Base-by-base conservation (phyloP, 2,329 filamentous ascomycete genomes). In the Coleophoma eucalyptorum region DNA sequence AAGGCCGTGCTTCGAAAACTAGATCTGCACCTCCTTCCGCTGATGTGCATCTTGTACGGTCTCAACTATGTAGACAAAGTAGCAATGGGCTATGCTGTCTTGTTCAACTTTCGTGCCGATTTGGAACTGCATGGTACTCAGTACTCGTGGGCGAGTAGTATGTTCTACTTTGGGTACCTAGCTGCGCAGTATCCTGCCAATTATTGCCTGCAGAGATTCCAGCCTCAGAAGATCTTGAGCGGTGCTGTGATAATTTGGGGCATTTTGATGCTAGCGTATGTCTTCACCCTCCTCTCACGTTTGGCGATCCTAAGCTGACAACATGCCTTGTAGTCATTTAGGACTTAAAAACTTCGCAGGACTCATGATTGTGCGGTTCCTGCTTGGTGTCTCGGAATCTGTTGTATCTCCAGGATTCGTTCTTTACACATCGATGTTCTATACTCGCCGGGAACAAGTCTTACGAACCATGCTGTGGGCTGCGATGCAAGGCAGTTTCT, bases 101-200 rank as follows among this genome's bases (percentile, higher is more conserved):
- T 44, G 10, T 44, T 44, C 4, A 26, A 44, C 12, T 44, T 44
- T 31, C 42, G 42, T 12, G 15, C 66, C 3, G 71, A 74, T 46
- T 56, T 74, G 19, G 42, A 64, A 31, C 60, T 75, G 10, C 50
- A 57, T 3, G 67, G 65, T 6, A 66, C 72, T 56, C 55, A 75
- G 47, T 75, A 75, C 53, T 69, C 73, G 55, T 75, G 72, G 72
- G 59, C 74, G 4, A 66, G 67, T 1, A 69, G 64, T 60, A 61
- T 73, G 56, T 72, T 72, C 50, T 72, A 72, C 50, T 71, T 72
- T 43, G 69, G 69, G 15, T 44, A 44, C n/a, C 26, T 44, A 11
- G 42, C 20, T 8, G 42, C 42, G 8, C 42, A 44, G 8, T 44
- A 44, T 32, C 19, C 42, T 12, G 42, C 42, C 3, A 44, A 31